Evolutionary conservation across 306 rosid species (phyloP).

Genomic region (Inga leiocalycina): DNA sequence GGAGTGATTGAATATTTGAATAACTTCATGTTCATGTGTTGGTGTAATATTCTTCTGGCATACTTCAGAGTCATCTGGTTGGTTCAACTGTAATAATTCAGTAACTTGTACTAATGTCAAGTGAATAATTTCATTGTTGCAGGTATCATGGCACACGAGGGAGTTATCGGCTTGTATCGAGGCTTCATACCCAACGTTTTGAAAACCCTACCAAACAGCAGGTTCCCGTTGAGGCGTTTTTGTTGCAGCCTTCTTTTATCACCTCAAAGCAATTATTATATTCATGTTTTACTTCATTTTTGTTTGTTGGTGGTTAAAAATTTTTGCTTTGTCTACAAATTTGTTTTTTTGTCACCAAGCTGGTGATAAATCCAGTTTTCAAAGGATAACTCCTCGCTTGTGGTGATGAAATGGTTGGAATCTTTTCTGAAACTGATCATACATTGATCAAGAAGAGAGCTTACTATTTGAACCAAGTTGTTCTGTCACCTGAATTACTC

Average conservation of each 20-base stretch:
- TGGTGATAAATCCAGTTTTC: not conserved
- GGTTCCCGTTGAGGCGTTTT: conserved; percentile 44
- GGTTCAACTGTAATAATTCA: not conserved
- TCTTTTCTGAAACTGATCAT: not conserved
- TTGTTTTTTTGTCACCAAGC: not conserved
- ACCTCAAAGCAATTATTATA: conserved; percentile 7
- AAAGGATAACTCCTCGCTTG: not conserved
- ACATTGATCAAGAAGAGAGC: not conserved
- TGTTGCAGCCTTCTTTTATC: not conserved
- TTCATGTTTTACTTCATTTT: conserved; percentile 6
- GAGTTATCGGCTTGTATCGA: conserved; percentile 79
- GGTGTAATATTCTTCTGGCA: not conserved
- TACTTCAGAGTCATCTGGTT: not conserved
- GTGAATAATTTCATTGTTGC: conserved; percentile 32
- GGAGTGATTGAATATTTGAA: not conserved
- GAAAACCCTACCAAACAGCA: conserved; percentile 88
- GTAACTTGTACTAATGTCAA: conserved; percentile 8
- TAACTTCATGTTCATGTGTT: not conserved
- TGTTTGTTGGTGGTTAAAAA: not conserved
- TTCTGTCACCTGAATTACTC: conserved; percentile 29
- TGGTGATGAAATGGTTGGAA: not conserved
- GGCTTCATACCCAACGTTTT: conserved; percentile 93
- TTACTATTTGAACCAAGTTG: not conserved
- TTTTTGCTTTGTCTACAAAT: not conserved
- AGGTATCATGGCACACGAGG: conserved; percentile 88